A percentile compares a stretch with the other conserved stretches of the same genome.
Evolutionary conservation across 345 rosid species (phyloP).

Genomic region (Tarenaya hassleriana): DNA sequence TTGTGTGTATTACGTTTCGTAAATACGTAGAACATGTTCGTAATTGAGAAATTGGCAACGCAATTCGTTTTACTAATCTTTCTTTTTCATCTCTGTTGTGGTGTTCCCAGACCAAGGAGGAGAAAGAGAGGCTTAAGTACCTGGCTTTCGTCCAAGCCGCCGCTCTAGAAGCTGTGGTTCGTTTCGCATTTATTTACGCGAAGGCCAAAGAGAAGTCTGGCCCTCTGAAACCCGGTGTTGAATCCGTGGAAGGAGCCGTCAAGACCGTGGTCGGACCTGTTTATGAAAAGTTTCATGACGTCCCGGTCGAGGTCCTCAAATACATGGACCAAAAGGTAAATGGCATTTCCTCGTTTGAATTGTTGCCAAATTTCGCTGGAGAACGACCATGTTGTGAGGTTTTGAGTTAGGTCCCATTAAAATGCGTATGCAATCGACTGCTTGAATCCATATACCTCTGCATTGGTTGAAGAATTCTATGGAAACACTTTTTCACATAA

Average conservation of each 20-base stretch:
- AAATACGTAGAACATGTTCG: neutral
- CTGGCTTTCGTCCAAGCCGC: conserved; percentile 79
- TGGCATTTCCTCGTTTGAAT: neutral
- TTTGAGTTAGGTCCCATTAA: neutral
- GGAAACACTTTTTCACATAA: no score
- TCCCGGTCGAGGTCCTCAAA: conserved; percentile 59
- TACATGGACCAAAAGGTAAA: conserved; percentile 74
- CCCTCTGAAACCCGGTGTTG: conserved; percentile 75
- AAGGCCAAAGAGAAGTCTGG: conserved; percentile 78
- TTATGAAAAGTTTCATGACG: conserved; percentile 53
- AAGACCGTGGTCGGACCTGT: conserved; percentile 78
- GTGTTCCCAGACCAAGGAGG: conserved; percentile 26
- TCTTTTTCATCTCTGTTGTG: neutral
- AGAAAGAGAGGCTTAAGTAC: conserved; percentile 55
- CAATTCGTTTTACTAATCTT: no score
- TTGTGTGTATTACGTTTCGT: no score
- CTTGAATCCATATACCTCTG: no score
- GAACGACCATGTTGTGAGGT: neutral
- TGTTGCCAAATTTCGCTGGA: neutral
- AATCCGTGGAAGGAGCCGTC: conserved; percentile 74
- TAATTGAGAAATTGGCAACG: neutral
- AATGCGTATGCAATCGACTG: neutral
- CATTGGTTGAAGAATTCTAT: no score
- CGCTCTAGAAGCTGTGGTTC: conserved; percentile 44
- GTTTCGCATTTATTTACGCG: conserved; percentile 48